Conservation (phyloP, 78 protist species). For the Guillardia theta region DNA sequence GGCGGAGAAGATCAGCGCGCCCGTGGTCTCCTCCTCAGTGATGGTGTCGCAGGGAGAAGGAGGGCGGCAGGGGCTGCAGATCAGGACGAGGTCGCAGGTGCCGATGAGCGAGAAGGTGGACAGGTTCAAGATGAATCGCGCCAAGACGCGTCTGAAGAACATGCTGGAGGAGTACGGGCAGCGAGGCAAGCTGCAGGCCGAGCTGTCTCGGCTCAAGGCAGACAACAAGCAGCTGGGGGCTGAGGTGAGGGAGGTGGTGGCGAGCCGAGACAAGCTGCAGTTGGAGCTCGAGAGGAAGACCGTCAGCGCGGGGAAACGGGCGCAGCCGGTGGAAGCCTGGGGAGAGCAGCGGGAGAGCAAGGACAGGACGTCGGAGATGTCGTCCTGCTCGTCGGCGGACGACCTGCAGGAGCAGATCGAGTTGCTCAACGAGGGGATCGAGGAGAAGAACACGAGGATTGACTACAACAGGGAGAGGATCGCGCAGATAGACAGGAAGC, state of each 20-base stretch:
- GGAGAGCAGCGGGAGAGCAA: background rate
- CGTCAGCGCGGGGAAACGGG: background rate
- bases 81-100: background rate
- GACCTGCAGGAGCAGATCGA: background rate
- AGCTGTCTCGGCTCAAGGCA: background rate
- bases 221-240: background rate
- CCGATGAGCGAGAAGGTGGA: background rate
- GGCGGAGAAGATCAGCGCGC: background rate
- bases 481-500: background rate
- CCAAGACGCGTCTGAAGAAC: background rate
- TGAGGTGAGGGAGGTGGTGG: background rate
- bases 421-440: background rate
- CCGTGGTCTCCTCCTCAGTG: too few relatives aligned
- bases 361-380: too few relatives aligned
- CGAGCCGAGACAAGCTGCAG: background rate
- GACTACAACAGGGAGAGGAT: constrained; percentile 21
- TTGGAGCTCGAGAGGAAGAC: background rate
- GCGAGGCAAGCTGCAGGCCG: constrained; percentile 38
- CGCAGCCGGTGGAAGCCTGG: background rate
- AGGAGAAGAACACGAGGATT: background rate
- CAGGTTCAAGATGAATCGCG: constrained; percentile 32
- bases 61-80: background rate
- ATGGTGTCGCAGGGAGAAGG: background rate
- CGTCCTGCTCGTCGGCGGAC: too few relatives aligned
- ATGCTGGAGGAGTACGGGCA: constrained; percentile 29